Base-by-base conservation (phyloP, 164 flowering plant species). In the Cinnamomum chago region DNA sequence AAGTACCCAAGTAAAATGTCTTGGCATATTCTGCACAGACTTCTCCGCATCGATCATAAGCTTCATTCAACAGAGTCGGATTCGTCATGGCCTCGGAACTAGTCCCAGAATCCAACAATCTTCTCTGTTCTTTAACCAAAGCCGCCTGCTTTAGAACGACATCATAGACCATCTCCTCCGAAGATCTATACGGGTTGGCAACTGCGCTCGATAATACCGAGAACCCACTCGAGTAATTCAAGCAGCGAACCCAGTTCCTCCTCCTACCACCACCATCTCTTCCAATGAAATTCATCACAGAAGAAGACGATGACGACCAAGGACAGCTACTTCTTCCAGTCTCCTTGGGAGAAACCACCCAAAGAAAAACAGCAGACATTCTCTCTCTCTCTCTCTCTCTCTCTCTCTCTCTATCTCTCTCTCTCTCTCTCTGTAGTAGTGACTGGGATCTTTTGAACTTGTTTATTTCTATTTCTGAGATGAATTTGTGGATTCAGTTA, bases 141-240 rank as follows among this genome's bases (percentile, higher is more conserved):
- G 98, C 93, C 14, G 96, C 98, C 78, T 93, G 98, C 80, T 87
- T 93, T 50, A 93, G 70, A 74, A 93, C 94, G 52, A 93, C 98
- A 78, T 89, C 88, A 72, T 90, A 88, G 14, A 91, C 93, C 82
- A 76, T 86, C 73, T 86, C 83, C 79, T 88, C 96, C 2, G 93
- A 89, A 1, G 95, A 83, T 17, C 86, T 90, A 2, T 86, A 76
- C 7, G 90, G 85, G 55, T 77, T 81, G 3, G 85, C 90, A 10
- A 88, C 82, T 70, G 84, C 58, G 74, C 88, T 87, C 9, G 90
- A 81, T 22, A 77, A 7, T 25, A 81, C 81, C 24, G 86, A 76
- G 12, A 79, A 73, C 30, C 76, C 75, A 3, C 77, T 71, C 3
- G 78, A 67, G 60, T 76, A 62, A 24, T 71, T 82, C 71, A 74